Conservation (phyloP, 352 stramenopile genomes). For the Globisporangium cystogenes region DNA sequence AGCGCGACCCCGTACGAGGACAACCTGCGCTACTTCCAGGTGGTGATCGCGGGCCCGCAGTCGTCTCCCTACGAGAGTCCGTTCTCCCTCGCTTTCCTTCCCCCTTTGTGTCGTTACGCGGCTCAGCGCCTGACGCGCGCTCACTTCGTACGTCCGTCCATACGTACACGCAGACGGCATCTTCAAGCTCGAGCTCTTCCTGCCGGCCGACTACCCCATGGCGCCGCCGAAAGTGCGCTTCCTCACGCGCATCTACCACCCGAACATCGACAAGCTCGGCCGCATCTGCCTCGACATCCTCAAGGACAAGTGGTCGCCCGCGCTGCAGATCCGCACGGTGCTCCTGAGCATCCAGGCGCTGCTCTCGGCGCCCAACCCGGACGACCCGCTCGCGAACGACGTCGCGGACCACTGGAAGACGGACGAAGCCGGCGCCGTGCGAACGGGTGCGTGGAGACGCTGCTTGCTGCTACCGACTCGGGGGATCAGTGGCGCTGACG, state of each 20-base stretch:
- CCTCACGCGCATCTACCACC: slow-evolving; percentile 98
- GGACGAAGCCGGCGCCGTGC: slow-evolving; percentile 90
- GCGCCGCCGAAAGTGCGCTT: slow-evolving; percentile 96
- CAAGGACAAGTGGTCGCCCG: slow-evolving; percentile 99
- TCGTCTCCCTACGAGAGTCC: slow-evolving; percentile 94
- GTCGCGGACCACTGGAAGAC: slow-evolving; percentile 98
- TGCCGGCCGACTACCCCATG: slow-evolving; percentile 97
- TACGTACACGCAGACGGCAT: slow-evolving; percentile 89
- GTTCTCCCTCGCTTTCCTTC: no score
- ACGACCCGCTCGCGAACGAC: slow-evolving; percentile 96
- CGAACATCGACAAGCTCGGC: slow-evolving; percentile 98
- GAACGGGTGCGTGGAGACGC: slow-evolving; percentile 64
- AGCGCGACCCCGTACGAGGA: slow-evolving; percentile 96
- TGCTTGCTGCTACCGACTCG: no score
- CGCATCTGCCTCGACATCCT: slow-evolving; percentile 98
- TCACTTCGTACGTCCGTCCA: no score
- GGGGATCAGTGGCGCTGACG: no score
- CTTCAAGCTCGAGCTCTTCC: slow-evolving; percentile 97
- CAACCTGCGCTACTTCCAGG: slow-evolving; percentile 98
- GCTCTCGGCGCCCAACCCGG: slow-evolving; percentile 94
- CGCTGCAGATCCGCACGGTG: slow-evolving; percentile 98
- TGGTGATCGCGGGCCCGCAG: slow-evolving; percentile 95
- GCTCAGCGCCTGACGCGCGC: no score
- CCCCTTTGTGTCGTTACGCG: no score
- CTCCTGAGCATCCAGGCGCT: slow-evolving; percentile 97